Percentiles rank a stretch among this genome's conserved stretches.
These are phyloP conservation scores for Mucor irregularis DNA, from an alignment of 371 early-diverging fungal genomes.

Conservation along the genomic window DNA sequence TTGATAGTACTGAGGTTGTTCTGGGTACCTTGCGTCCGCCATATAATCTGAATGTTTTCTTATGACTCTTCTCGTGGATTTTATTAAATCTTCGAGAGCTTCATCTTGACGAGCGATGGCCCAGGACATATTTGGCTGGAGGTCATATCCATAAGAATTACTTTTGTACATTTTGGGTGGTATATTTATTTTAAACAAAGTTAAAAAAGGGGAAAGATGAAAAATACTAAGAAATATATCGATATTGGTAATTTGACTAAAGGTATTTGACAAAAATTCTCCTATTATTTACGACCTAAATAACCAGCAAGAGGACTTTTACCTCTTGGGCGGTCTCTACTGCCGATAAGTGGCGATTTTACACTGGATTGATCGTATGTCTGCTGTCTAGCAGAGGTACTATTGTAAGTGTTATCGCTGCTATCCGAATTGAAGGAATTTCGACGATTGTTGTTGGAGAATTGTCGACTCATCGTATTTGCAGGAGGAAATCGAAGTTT, in stretches of 20 bases:
- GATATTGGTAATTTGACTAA: not conserved
- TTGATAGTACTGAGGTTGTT: no score
- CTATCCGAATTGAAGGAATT: slow-evolving; percentile 11
- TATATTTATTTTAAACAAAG: not conserved
- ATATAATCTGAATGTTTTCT: not conserved
- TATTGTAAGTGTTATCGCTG: not conserved
- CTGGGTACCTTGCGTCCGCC: not conserved
- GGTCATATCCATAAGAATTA: not conserved
- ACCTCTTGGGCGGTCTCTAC: slow-evolving; percentile 16
- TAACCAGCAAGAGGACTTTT: slow-evolving; percentile 20
- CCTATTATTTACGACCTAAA: slow-evolving; percentile 16
- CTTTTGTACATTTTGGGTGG: no score
- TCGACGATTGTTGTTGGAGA: slow-evolving; percentile 2
- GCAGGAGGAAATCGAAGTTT: slow-evolving; percentile 15
- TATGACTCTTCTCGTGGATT: not conserved
- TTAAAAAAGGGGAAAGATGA: not conserved
- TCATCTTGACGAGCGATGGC: slow-evolving; percentile 4
- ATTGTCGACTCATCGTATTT: not conserved
- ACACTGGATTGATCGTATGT: slow-evolving; percentile 4
- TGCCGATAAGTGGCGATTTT: slow-evolving; percentile 21
- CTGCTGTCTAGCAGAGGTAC: not conserved
- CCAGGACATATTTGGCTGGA: no score
- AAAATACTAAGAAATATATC: no score
- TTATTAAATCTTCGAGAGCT: slow-evolving; percentile 3
- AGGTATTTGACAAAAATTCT: not conserved